Percentiles rank a stretch among this genome's conserved stretches.
phyloP scores from a whole-genome alignment of 805 yeast species.

The Candida khao-thaluensis region DNA sequence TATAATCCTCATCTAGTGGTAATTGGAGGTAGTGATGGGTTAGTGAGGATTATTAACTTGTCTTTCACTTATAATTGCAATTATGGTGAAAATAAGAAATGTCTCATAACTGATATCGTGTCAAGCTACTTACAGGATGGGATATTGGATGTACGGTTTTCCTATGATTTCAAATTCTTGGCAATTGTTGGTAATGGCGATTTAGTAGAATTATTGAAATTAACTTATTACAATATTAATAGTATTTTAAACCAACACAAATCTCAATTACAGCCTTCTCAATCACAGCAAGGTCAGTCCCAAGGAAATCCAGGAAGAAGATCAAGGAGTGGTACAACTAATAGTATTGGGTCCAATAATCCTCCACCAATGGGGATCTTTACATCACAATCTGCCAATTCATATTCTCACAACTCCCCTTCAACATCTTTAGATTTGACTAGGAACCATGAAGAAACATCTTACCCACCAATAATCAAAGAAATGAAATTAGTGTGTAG shows the following conservation, averaged over 20 bases:
- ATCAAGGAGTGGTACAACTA: constrained; percentile 41
- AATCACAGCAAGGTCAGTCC: background rate
- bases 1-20: constrained; percentile 47
- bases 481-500: constrained; percentile 37
- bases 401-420: constrained; percentile 17
- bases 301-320: constrained; percentile 21
- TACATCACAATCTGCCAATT: constrained; percentile 20
- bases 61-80: constrained; percentile 27
- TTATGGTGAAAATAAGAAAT: constrained; percentile 26
- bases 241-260: constrained; percentile 25
- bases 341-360: constrained; percentile 23
- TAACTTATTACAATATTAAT: constrained; percentile 42
- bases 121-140: constrained; percentile 69
- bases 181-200: constrained; percentile 56
- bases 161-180: constrained; percentile 49
- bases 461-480: constrained; percentile 36
- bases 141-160: constrained; percentile 47
- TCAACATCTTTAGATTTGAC: constrained; percentile 23
- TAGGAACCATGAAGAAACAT: constrained; percentile 10
- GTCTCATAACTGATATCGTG: constrained; percentile 48
- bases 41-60: constrained; percentile 55
- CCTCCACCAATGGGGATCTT: constrained; percentile 14
- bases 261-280: background rate
- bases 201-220: constrained; percentile 38
- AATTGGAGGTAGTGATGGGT: constrained; percentile 66